Conservation (phyloP, 805 yeast genomes). For the Wickerhamomyces rabaulensis region DNA sequence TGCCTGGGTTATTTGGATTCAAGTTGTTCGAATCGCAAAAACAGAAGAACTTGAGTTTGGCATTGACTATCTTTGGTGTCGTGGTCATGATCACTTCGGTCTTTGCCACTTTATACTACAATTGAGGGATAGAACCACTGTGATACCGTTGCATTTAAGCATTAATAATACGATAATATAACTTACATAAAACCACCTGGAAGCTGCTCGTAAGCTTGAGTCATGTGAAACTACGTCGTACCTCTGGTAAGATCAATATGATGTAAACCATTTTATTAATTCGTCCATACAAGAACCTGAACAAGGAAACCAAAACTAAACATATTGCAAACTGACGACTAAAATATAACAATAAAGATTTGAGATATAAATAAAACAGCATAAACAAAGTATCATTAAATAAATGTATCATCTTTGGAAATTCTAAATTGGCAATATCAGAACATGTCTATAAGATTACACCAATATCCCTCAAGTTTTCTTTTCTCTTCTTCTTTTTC, state of each 20-base stretch:
- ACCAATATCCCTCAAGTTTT: background rate
- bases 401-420: background rate
- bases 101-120: constrained; percentile 28
- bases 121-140: background rate
- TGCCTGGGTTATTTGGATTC: constrained; percentile 76
- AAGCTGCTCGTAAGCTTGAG: too few relatives aligned
- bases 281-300: background rate
- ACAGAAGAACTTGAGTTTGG: constrained; percentile 45
- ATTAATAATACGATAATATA: too few relatives aligned
- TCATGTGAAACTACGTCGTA: too few relatives aligned
- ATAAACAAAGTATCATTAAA: background rate
- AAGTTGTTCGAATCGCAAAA: constrained; percentile 30
- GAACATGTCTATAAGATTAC: background rate
- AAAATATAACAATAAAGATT: background rate
- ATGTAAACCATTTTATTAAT: too few relatives aligned
- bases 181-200: too few relatives aligned
- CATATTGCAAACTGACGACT: background rate
- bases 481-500: background rate
- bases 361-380: background rate
- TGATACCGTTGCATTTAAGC: background rate
- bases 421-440: background rate
- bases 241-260: too few relatives aligned
- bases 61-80: constrained; percentile 63
- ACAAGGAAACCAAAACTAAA: background rate
- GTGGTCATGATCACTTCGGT: constrained; percentile 66